A percentile compares a stretch with the other conserved stretches of the same genome.
Evolutionary conservation across 1,139 yeast genomes (phyloP).

Genomic region (Spathaspora sp.): DNA sequence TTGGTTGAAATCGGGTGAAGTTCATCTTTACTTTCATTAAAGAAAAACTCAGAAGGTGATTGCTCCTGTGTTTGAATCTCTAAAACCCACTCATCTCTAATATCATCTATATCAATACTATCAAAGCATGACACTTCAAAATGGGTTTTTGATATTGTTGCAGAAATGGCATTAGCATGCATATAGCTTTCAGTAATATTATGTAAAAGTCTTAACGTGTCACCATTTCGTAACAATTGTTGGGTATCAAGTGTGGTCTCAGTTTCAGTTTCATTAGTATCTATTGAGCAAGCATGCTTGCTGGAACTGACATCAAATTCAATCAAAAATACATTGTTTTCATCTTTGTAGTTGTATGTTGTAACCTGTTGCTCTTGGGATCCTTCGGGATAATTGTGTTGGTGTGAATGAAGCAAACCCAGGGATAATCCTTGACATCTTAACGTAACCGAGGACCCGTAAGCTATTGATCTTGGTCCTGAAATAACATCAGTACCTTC

Average conservation of each 20-base stretch:
- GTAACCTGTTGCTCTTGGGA: constrained; percentile 75
- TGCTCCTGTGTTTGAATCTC: constrained; percentile 60
- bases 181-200: constrained; percentile 51
- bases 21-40: constrained; percentile 34
- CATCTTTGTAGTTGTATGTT: constrained; percentile 72
- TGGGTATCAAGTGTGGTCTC: constrained; percentile 15
- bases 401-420: constrained; percentile 69
- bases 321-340: constrained; percentile 62
- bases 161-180: constrained; percentile 61
- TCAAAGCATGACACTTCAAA: constrained; percentile 76
- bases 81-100: constrained; percentile 70
- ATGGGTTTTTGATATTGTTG: constrained; percentile 51
- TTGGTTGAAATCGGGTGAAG: constrained; percentile 72
- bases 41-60: constrained; percentile 51
- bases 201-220: constrained; percentile 56
- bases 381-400: constrained; percentile 68
- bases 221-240: constrained; percentile 45
- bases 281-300: constrained; percentile 25
- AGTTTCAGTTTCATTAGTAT: constrained; percentile 28
- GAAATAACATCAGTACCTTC: constrained; percentile 50
- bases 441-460: constrained; percentile 62
- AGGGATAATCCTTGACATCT: constrained; percentile 76
- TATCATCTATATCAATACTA: constrained; percentile 49
- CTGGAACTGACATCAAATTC: constrained; percentile 39
- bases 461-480: constrained; percentile 63